Conservation (phyloP, 148 eudicot genomes). For the Nyssa sinensis region DNA sequence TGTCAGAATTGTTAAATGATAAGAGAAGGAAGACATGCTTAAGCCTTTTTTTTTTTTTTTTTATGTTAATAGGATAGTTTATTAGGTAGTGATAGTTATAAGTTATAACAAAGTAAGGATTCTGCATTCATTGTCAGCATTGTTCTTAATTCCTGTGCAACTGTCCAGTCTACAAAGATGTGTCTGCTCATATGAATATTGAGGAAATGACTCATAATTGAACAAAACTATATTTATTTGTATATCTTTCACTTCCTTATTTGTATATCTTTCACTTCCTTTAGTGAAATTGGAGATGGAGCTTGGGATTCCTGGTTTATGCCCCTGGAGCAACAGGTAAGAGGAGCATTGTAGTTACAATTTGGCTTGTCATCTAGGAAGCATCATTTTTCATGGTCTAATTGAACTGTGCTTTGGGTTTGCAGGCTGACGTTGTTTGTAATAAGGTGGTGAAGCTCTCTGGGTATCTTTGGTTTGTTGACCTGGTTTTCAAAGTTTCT, state of each 20-base stretch:
- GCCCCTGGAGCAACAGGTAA: slow-evolving; percentile 82
- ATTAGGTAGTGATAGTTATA: too few relatives aligned
- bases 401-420: slow-evolving; percentile 12
- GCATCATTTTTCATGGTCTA: neutral
- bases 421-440: slow-evolving; percentile 82
- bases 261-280: slow-evolving; percentile 12
- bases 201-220: neutral
- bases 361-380: neutral
- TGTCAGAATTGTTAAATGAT: too few relatives aligned
- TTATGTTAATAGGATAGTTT: too few relatives aligned
- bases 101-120: too few relatives aligned
- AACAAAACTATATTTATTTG: neutral
- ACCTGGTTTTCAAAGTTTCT: slow-evolving; percentile 5
- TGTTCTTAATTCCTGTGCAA: too few relatives aligned
- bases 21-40: too few relatives aligned
- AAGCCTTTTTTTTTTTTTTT: too few relatives aligned
- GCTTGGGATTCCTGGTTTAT: slow-evolving; percentile 92
- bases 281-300: slow-evolving; percentile 86
- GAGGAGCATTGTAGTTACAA: neutral
- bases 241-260: too few relatives aligned
- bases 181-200: neutral
- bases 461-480: neutral
- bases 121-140: too few relatives aligned
- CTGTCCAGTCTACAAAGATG: neutral
- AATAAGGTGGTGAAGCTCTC: slow-evolving; percentile 55